Percentiles rank a stretch among this genome's conserved stretches.
phyloP scores from a whole-genome alignment of 805 yeast genomes.

The Candida coquimbonensis region DNA sequence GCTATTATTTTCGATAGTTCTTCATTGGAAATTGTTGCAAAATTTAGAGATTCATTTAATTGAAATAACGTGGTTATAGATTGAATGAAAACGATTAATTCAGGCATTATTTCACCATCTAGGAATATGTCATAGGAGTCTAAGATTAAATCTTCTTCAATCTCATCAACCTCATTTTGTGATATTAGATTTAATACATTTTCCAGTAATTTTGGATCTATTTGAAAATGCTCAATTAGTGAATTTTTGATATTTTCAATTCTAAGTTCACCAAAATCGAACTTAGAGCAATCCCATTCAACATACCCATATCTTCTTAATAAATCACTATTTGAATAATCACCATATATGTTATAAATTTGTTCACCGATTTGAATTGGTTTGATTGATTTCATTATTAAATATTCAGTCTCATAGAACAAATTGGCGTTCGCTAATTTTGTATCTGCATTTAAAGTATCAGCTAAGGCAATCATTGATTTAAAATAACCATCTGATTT shows the following conservation, averaged over 20 bases:
- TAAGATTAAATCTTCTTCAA: conserved; percentile 34
- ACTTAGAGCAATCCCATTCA: conserved; percentile 61
- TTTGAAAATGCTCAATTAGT: conserved; percentile 23
- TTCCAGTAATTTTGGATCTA: conserved; percentile 25
- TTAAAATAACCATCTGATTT: conserved; percentile 43
- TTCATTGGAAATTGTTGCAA: conserved; percentile 15
- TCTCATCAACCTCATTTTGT: conserved; percentile 28
- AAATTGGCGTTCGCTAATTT: conserved; percentile 67
- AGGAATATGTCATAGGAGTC: conserved; percentile 59
- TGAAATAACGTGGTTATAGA: conserved; percentile 32
- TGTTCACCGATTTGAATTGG: conserved; percentile 62
- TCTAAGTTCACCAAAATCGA: conserved; percentile 76
- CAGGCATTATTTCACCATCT: conserved; percentile 54
- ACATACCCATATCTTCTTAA: conserved; percentile 89
- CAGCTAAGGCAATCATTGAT: conserved; percentile 92
- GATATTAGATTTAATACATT: conserved; percentile 26
- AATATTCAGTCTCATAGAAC: conserved; percentile 36
- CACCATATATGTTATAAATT: conserved; percentile 83
- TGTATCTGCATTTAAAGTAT: conserved; percentile 83
- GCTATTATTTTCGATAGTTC: conserved; percentile 29
- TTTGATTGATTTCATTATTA: conserved; percentile 68
- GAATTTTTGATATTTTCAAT: conserved; percentile 34
- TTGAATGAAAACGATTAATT: conserved; percentile 47
- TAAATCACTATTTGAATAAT: conserved; percentile 85
- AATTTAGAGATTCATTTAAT: conserved; percentile 19